Evolutionary conservation across 2,329 filamentous ascomycete species (phyloP).

Genomic region (Plenodomus biglobosus): DNA sequence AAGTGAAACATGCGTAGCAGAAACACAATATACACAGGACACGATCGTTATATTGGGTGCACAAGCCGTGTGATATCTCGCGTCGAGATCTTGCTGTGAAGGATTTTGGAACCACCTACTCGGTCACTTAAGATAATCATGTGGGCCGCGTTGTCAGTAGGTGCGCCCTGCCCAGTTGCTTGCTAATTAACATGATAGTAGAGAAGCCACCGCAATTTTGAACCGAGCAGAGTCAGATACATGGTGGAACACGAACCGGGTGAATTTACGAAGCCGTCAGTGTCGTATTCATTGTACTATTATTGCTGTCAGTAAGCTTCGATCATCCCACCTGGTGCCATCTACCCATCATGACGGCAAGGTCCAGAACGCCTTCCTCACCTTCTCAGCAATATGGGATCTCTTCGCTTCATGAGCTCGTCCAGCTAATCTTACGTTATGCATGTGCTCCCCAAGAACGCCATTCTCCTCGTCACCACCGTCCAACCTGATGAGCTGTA

Average conservation of each 20-base stretch:
- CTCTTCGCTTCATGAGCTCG: constrained; percentile 5
- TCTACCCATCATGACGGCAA: background rate
- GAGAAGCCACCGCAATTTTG: no score
- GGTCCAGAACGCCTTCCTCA: background rate
- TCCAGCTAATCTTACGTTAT: constrained; percentile 16
- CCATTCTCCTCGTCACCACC: constrained; percentile 14
- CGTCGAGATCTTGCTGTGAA: background rate
- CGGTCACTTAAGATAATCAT: background rate
- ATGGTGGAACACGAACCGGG: no score
- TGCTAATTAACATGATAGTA: no score
- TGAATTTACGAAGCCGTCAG: no score
- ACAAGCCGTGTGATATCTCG: background rate
- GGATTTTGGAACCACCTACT: background rate
- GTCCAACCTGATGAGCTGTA: constrained; percentile 21
- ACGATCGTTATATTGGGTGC: no score
- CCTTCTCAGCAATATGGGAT: constrained; percentile 1
- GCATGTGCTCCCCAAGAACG: constrained; percentile 12
- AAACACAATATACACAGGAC: no score
- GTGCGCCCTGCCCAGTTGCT: no score
- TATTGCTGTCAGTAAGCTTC: background rate
- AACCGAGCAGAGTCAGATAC: no score
- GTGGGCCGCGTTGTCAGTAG: no score
- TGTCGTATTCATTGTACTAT: no score
- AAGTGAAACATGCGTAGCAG: no score
- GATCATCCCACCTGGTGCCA: background rate